Base-by-base conservation (phyloP, 306 rosid genomes). In the Prunus mume region DNA sequence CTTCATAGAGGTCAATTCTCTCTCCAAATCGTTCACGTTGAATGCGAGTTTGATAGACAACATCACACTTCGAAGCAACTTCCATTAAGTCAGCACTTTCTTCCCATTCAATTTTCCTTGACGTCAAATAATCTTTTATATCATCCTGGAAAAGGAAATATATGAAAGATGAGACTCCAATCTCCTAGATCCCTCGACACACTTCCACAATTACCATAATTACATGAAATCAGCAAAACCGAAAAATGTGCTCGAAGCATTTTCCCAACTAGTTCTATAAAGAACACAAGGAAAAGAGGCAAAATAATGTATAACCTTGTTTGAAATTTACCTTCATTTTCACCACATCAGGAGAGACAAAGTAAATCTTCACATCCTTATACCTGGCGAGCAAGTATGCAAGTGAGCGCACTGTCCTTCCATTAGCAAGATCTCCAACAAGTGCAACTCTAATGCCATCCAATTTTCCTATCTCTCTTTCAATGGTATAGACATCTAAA, bases 11-110 rank as follows among this genome's bases (percentile, higher is more conserved):
- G 81, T 93, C 96, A 45, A 82, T 77, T 85, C 90, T 84, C 83
- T 91, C 93, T 6, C 96, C 92, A 76, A 93, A 93, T 51, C 96
- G 85, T 69, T 93, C 97, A 28, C 81, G 90, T 61, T 93, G 97
- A 79, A 91, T 91, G 58, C 93, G 96, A 80, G 98, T 93, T 88
- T 93, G 97, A 78, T 93, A 93, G 65, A 93, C 89, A 73, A 93
- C 89, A 65, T 91, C 98, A 81, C 98, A 93, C 75, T 91, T 69
- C 0, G 89, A 81, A 14, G 98, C 93, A 67, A 93, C 97, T 79
- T 93, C 96, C 83, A 86, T 90, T 68, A 93, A 81, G 82, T 93
- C 91, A 69, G 78, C 81, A 81, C 93, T 86, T 84, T 93, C 97
- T 88, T 93, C 97, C 98, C 93, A 93, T 18, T 90, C 70, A 67